phyloP scores from a whole-genome alignment of 2,329 filamentous ascomycete genomes.

The Chaetothyriales sp. region DNA sequence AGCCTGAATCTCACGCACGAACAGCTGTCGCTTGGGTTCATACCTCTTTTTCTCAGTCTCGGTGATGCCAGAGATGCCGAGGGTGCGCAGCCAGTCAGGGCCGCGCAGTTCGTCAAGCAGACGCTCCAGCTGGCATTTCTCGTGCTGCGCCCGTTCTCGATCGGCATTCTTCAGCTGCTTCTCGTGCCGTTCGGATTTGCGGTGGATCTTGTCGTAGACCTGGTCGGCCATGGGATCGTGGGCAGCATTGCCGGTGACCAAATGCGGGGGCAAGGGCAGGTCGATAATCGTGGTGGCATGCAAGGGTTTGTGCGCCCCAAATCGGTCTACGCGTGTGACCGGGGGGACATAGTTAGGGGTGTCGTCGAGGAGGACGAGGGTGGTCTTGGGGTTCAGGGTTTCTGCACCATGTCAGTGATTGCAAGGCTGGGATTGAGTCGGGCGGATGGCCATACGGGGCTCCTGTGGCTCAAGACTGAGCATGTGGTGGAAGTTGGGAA shows the following conservation, averaged over 20 bases:
- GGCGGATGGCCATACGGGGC: conserved; percentile 41
- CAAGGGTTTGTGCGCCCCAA: conserved; percentile 22
- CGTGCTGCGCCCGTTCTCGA: conserved; percentile 49
- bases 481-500: conserved; percentile 85
- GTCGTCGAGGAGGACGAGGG: conserved; percentile 55
- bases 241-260: conserved; percentile 13
- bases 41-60: conserved; percentile 76
- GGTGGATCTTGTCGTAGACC: conserved; percentile 43
- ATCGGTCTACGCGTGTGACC: conserved; percentile 17
- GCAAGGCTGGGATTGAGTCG: conserved; percentile 4
- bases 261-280: conserved; percentile 17
- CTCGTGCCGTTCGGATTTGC: conserved; percentile 48
- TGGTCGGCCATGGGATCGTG: conserved; percentile 43
- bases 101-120: conserved; percentile 70
- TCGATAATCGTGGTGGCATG: conserved; percentile 30
- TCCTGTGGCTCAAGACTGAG: conserved; percentile 73
- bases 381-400: conserved; percentile 55
- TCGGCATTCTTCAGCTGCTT: conserved; percentile 55
- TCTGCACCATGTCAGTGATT: conserved; percentile 37
- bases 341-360: conserved; percentile 18
- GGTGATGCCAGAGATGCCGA: conserved; percentile 75
- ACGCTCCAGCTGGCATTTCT: conserved; percentile 50
- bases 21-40: conserved; percentile 70
- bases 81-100: conserved; percentile 80
- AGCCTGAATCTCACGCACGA: conserved; percentile 65